Percentiles rank a stretch among this genome's conserved stretches.
These are phyloP conservation scores for Penicillium ochrochloron DNA, from an alignment of 495 filamentous ascomycete species.

Conservation along the genomic window DNA sequence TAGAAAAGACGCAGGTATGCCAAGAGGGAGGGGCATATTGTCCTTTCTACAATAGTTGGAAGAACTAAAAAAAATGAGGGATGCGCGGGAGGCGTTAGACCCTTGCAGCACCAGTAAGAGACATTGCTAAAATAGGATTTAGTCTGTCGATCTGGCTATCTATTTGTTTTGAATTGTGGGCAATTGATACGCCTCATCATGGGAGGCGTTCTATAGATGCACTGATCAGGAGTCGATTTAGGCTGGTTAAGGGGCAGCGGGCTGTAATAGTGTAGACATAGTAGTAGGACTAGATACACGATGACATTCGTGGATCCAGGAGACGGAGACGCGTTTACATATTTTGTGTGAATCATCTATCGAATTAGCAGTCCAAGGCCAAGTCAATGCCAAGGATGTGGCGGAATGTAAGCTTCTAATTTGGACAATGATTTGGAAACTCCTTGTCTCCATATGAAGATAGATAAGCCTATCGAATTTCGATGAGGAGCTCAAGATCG, in stretches of 20 bases:
- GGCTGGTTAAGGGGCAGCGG: neutral
- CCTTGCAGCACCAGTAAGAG: slow-evolving; percentile 15
- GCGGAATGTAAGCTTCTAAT: slow-evolving; percentile 22
- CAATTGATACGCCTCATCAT: neutral
- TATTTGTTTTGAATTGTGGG: neutral
- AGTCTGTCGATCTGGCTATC: slow-evolving; percentile 2
- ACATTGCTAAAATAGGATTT: neutral
- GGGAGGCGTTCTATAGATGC: neutral
- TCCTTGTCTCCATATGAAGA: neutral
- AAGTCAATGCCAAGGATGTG: slow-evolving; percentile 11
- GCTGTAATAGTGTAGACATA: neutral
- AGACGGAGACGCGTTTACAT: slow-evolving; percentile 5
- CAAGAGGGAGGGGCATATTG: neutral
- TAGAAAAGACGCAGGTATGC: slow-evolving; percentile 10
- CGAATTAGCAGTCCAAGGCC: neutral
- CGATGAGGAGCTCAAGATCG: neutral
- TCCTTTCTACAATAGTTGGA: neutral
- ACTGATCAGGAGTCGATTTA: neutral
- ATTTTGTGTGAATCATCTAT: neutral
- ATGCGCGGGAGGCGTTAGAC: slow-evolving; percentile 11
- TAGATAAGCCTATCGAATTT: too few species aligned
- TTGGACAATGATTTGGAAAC: neutral
- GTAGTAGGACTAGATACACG: neutral
- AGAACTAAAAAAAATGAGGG: neutral
- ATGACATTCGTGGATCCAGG: neutral